Base-by-base conservation (phyloP, 306 rosid genomes). In the Cucurbita argyrosperma region DNA sequence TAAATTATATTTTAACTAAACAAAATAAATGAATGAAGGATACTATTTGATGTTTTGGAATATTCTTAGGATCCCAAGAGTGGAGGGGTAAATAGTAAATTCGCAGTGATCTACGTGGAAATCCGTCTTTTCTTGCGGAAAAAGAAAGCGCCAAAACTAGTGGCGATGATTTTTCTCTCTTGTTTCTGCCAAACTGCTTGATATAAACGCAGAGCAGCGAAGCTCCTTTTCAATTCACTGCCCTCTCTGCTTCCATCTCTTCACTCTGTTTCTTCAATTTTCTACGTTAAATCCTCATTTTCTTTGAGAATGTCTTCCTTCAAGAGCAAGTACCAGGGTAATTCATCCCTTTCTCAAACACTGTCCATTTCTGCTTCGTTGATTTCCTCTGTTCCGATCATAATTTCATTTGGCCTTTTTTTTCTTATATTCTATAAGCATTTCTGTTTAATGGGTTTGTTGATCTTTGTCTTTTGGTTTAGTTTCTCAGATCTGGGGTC, bases 291-390 rank as follows among this genome's bases (percentile, higher is more conserved):
- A 7, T 39, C 7, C 7, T 40, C 35, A 10, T 53, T 37, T 72
- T 46, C 23, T 0, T 73, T 47, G 1, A 73, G 56, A 21, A 73
- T 73, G 76, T 73, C 76, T 56, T 21, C 65, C 76, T 55, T 58
- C 76, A 56, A 40, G 76, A 73, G 74, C 74, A 68, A 68, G 11
- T 68, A 3, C 18, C 74, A 68, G 42, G 74, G 74, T 68, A 26
- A 3, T 47, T 23, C 43, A 4, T 11, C 57, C 57, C 7, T 47
- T 49, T 47, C 57, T 68, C 21, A 1, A 1, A 0, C 23, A 46
- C 56, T 68, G 47, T 13, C 16, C 7, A 19, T 30, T 30, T 30
- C 35, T 2, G 35, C 35, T 30, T 30, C 35, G 2, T 30, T 30
- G 35, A 30, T 12, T 67, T 40, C 52, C 53, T 9, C 11, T 49